phyloP scores from a whole-genome alignment of 1,284 basidiomycete species.

The Boletus semigastroideus region DNA sequence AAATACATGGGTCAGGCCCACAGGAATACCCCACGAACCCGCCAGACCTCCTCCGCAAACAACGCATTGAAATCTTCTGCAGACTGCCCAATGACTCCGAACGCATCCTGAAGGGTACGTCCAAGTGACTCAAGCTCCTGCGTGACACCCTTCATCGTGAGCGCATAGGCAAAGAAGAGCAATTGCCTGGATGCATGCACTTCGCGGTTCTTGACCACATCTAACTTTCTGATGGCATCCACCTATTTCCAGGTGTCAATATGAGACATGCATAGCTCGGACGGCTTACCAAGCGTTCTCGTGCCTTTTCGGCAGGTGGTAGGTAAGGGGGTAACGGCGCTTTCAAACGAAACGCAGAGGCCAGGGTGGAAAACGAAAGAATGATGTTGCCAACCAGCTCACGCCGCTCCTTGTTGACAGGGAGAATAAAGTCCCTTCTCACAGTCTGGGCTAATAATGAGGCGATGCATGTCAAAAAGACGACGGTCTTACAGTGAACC shows the following conservation, averaged over 20 bases:
- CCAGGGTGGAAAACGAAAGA: constrained; percentile 86
- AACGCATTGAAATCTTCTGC: constrained; percentile 68
- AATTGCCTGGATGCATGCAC: constrained; percentile 78
- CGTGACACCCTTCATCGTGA: constrained; percentile 92
- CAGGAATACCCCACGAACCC: constrained; percentile 1
- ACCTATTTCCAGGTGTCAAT: constrained; percentile 44
- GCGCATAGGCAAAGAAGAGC: constrained; percentile 90
- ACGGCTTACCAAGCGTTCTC: constrained; percentile 67
- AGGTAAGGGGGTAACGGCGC: constrained; percentile 93
- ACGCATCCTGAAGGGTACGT: constrained; percentile 76
- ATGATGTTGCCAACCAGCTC: constrained; percentile 96
- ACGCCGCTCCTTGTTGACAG: constrained; percentile 81
- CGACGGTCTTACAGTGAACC: constrained; percentile 59
- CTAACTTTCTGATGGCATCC: constrained; percentile 77
- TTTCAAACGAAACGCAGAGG: constrained; percentile 85
- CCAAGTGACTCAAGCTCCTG: constrained; percentile 83
- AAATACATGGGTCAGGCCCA: constrained; percentile 21
- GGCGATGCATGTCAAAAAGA: neutral
- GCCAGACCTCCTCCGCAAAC: constrained; percentile 37
- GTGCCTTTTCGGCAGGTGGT: constrained; percentile 84
- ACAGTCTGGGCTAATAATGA: constrained; percentile 52
- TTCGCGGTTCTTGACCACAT: constrained; percentile 78
- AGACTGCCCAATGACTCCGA: constrained; percentile 81
- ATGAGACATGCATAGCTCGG: neutral
- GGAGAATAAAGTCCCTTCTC: constrained; percentile 82